A percentile compares a stretch with the other conserved stretches of the same genome.
Conservation (phyloP, 257 asterid species). For the Cruciata laevipes region DNA sequence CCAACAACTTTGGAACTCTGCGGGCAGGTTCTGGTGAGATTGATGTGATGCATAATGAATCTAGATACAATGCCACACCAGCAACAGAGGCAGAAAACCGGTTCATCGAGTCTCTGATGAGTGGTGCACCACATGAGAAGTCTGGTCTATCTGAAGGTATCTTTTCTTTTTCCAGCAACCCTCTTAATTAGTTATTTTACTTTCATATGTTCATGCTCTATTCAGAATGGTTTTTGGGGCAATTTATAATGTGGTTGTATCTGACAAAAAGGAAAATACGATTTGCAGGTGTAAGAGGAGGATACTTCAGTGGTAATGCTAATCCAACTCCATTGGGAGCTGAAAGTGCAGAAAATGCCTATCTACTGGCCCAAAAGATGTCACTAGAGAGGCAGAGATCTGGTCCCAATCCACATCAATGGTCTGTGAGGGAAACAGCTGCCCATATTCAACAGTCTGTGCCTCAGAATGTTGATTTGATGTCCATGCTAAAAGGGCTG, state of each 20-base stretch:
- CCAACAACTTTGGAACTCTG: constrained; percentile 38
- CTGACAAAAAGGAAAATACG: constrained; percentile 10
- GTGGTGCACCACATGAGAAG: constrained; percentile 45
- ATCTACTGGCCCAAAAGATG: constrained; percentile 53
- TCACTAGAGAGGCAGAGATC: constrained; percentile 75
- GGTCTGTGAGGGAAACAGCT: constrained; percentile 61
- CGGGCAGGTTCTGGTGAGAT: constrained; percentile 42
- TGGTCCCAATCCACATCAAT: constrained; percentile 45
- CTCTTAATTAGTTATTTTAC: not conserved
- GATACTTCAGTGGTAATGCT: constrained; percentile 39
- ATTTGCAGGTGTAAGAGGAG: constrained; percentile 61
- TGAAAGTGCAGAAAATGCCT: constrained; percentile 50
- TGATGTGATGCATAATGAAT: constrained; percentile 48
- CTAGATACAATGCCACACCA: constrained; percentile 42
- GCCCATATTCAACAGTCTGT: constrained; percentile 32
- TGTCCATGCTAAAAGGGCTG: constrained; percentile 53
- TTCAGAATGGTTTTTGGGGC: not conserved
- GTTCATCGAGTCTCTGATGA: constrained; percentile 85
- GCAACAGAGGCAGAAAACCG: constrained; percentile 72
- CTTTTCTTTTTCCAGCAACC: constrained; percentile 10
- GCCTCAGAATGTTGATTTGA: constrained; percentile 54
- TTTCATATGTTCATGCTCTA: constrained; percentile 1
- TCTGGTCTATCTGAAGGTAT: constrained; percentile 94
- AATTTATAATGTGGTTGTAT: constrained; percentile 7
- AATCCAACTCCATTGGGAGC: constrained; percentile 36